Evolutionary conservation across 352 stramenopile genomes (phyloP).

Genomic region (Pythium brassicae): DNA sequence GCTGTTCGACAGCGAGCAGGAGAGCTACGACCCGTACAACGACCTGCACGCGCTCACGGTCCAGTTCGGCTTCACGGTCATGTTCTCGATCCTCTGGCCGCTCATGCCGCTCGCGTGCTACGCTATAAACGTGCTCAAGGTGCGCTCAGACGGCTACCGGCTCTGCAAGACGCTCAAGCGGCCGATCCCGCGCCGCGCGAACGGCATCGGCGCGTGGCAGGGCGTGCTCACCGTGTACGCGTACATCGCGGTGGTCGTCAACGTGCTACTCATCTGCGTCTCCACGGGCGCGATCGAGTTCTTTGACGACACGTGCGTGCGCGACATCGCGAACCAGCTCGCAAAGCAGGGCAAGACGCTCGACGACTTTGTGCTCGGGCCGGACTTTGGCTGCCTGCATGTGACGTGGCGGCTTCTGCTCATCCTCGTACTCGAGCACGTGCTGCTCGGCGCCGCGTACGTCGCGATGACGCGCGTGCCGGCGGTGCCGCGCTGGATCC

Average conservation of each 20-base stretch:
- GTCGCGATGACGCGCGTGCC: constrained; percentile 46
- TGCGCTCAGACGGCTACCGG: constrained; percentile 58
- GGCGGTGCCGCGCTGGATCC: constrained; percentile 46
- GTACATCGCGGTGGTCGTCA: constrained; percentile 68
- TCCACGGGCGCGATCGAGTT: constrained; percentile 70
- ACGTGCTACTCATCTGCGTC: constrained; percentile 67
- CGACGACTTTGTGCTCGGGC: constrained; percentile 60
- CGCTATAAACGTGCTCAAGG: constrained; percentile 67
- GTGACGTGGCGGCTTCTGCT: constrained; percentile 52
- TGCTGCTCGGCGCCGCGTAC: constrained; percentile 50
- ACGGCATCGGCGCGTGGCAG: constrained; percentile 73
- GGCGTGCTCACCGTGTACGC: constrained; percentile 51
- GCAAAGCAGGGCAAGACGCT: constrained; percentile 62
- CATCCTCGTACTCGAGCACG: constrained; percentile 55
- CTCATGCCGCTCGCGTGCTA: constrained; percentile 72
- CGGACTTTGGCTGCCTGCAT: constrained; percentile 60
- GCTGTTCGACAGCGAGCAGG: constrained; percentile 69
- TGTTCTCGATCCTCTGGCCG: constrained; percentile 80
- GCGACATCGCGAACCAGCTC: constrained; percentile 48
- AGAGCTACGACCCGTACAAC: constrained; percentile 72
- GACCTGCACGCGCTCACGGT: constrained; percentile 70
- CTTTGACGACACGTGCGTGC: constrained; percentile 51
- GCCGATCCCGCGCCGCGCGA: constrained; percentile 59
- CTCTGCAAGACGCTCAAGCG: constrained; percentile 69
- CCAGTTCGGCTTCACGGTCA: constrained; percentile 72